A percentile compares a stretch with the other conserved stretches of the same genome.
phyloP scores from a whole-genome alignment of 257 asterid species.

The Nicotiana obtusifolia region DNA sequence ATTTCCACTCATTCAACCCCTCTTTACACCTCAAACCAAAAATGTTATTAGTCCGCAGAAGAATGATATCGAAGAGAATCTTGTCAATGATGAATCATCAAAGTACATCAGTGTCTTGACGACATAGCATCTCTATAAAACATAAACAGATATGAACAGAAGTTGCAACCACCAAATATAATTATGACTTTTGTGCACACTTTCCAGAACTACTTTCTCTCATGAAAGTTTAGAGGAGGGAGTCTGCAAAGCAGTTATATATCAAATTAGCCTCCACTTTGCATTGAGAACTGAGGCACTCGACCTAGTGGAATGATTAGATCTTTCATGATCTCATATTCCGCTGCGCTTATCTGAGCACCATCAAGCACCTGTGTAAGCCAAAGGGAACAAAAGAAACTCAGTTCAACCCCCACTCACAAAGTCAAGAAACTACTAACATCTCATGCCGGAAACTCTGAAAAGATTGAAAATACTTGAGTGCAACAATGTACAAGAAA shows the following conservation, averaged over 20 bases:
- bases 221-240: neutral
- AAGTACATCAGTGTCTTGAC: neutral
- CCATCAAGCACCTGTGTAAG: conserved; percentile 61
- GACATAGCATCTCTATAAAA: neutral
- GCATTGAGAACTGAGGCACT: conserved; percentile 67
- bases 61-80: too few species aligned
- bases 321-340: conserved; percentile 85
- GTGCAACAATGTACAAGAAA: too few species aligned
- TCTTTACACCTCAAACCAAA: too few species aligned
- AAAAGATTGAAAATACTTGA: too few species aligned
- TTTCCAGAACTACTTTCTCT: neutral
- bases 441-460: neutral
- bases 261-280: conserved; percentile 55
- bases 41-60: too few species aligned
- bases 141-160: neutral
- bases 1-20: too few species aligned
- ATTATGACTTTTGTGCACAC: neutral
- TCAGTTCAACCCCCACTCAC: neutral
- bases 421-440: neutral
- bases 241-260: neutral
- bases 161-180: neutral
- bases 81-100: too few species aligned
- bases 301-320: conserved; percentile 85
- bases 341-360: conserved; percentile 58
- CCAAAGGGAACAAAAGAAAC: conserved; percentile 11